Conservation (phyloP, 169 alveolate genomes). For the Perkinsus marinus region DNA sequence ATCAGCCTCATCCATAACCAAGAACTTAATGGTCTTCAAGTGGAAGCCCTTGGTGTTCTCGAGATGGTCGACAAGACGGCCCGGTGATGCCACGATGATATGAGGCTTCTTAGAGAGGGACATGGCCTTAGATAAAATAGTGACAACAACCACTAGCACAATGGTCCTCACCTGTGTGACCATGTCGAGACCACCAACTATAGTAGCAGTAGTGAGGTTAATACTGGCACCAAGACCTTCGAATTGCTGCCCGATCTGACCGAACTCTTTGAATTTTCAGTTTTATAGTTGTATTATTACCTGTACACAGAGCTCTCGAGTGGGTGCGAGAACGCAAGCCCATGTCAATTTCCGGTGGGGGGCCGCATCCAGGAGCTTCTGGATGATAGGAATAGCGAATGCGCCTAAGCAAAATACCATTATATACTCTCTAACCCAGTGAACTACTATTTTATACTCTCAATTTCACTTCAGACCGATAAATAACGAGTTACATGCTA, state of each 20-base stretch:
- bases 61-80: constrained; percentile 96
- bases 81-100: constrained; percentile 94
- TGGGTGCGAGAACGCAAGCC: constrained; percentile 83
- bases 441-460: too few relatives aligned
- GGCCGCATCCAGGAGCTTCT: constrained; percentile 60
- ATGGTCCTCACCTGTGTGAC: constrained; percentile 51
- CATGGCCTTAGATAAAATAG: neutral
- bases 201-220: constrained; percentile 71
- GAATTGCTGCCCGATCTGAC: constrained; percentile 78
- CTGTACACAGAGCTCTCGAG: constrained; percentile 96
- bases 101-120: constrained; percentile 60
- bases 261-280: neutral
- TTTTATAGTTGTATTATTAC: constrained; percentile 27
- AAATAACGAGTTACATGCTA: too few relatives aligned
- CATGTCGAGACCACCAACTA: constrained; percentile 92
- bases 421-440: too few relatives aligned
- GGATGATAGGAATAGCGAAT: constrained; percentile 87
- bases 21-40: constrained; percentile 55
- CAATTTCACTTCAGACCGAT: too few relatives aligned
- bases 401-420: constrained; percentile 62
- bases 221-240: constrained; percentile 78
- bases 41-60: constrained; percentile 94
- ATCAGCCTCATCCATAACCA: constrained; percentile 71
- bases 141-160: neutral
- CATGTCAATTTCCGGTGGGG: constrained; percentile 56